Percentiles rank a stretch among this genome's conserved stretches.
phyloP scores from a whole-genome alignment of 2,329 filamentous ascomycete species.

The Botryosphaeria agaves region DNA sequence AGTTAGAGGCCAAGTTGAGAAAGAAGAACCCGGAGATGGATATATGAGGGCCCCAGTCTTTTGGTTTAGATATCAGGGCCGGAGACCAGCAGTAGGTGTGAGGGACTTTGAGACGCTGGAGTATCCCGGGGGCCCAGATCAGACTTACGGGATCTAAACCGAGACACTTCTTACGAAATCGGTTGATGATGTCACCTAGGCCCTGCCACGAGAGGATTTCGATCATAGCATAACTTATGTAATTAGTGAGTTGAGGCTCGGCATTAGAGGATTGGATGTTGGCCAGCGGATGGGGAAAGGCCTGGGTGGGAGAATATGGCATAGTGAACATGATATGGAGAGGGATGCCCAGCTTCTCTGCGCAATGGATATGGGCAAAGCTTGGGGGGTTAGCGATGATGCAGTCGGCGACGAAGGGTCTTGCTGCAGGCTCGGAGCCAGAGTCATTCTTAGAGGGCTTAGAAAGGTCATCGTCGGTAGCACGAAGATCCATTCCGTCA shows the following conservation, averaged over 20 bases:
- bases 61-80: constrained; percentile 59
- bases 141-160: constrained; percentile 62
- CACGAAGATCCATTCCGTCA: constrained; percentile 42
- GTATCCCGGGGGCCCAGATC: constrained; percentile 67
- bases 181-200: constrained; percentile 78
- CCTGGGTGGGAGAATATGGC: constrained; percentile 76
- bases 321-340: constrained; percentile 88
- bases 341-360: constrained; percentile 58
- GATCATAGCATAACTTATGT: constrained; percentile 66
- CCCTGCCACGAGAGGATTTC: constrained; percentile 93
- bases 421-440: constrained; percentile 22
- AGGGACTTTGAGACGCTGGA: constrained; percentile 59
- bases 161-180: constrained; percentile 58
- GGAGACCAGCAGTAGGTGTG: constrained; percentile 91
- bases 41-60: constrained; percentile 57
- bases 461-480: too few species aligned
- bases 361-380: constrained; percentile 59
- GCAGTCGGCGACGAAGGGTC: constrained; percentile 67
- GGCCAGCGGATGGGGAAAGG: constrained; percentile 73
- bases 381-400: constrained; percentile 67
- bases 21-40: constrained; percentile 65
- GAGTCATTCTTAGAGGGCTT: constrained; percentile 10
- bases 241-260: constrained; percentile 62
- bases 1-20: constrained; percentile 48
- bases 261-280: constrained; percentile 64